Evolutionary conservation across 768 basidiomycete species (phyloP), one percentile per base, ranked within the genome.

Genomic region (Rhodotorula toruloides): DNA sequence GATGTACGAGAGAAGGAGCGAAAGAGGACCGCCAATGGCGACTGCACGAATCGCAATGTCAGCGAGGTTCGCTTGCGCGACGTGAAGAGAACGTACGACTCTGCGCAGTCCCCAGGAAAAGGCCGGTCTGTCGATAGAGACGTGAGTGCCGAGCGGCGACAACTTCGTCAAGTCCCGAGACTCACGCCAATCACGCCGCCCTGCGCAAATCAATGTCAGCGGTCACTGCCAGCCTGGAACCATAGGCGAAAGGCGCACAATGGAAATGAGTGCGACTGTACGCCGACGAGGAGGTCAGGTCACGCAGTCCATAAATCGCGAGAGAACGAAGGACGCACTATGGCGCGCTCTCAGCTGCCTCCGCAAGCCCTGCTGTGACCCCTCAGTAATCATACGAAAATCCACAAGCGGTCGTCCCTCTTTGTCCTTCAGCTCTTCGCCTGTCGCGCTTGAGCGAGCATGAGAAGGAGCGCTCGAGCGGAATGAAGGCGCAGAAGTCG

Each of bases 21-120:
- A 58, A 21, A 66, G 54, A 0, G 65, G 65, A 2, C 65, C 58
- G 6, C 36, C 65, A 27, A 61, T 66, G 13, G 42, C 50, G 22
- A 66, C 59, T 60, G 48, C 14, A 3, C 34, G 19, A 27, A 39
- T 8, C 46, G 47, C 25, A 37, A 43, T 37, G 5, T 14, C 5
- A 50, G 39, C 32, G 34, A 39, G 47, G 6, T 16, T 2, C 29
- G 21, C 4, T 1, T 27, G 34, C 31, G 34, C 14, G 12, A 7
- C n/a, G 17, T 14, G 25, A n/a, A 19, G 32, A 21, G 21, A 29
- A 9, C 56, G 36, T 9, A 53, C 50, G 29, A 42, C 46, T 52
- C 34, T 61, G 59, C 32, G 58, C 58, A 1, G 58, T 56, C 2
- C 65, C 65, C 31, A 65, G 63, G 43, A 58, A 58, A 27, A 58